A percentile compares a stretch with the other conserved stretches of the same genome.
phyloP scores from a whole-genome alignment of 2,329 filamentous ascomycete genomes.

The Trichoderma sp. region DNA sequence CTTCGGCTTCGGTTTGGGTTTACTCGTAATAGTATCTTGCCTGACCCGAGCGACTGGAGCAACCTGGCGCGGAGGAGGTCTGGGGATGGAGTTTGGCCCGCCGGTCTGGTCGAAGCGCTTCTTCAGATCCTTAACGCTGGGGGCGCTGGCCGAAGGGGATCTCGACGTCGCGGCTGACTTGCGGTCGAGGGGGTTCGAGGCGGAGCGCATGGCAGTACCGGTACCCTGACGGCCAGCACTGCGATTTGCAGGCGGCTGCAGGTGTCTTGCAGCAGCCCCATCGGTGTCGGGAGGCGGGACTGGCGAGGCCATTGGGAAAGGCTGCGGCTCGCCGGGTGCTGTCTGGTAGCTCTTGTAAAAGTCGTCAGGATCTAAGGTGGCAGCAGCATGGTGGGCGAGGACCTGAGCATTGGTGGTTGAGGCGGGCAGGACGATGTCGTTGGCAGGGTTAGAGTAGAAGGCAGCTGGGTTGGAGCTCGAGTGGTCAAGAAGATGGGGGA shows the following conservation, averaged over 20 bases:
- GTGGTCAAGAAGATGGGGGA: constrained; percentile 29
- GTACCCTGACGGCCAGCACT: constrained; percentile 40
- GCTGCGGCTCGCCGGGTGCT: constrained; percentile 36
- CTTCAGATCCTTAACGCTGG: constrained; percentile 78
- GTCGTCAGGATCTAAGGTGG: constrained; percentile 51
- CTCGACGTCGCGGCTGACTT: constrained; percentile 34
- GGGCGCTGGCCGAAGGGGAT: constrained; percentile 42
- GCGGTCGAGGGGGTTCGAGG: constrained; percentile 55
- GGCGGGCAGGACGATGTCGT: neutral
- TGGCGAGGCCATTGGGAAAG: constrained; percentile 37
- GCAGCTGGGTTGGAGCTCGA: neutral
- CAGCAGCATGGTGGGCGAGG: constrained; percentile 37
- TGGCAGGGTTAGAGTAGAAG: constrained; percentile 16
- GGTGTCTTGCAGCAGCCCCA: constrained; percentile 49
- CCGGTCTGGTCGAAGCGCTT: constrained; percentile 72
- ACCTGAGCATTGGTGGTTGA: constrained; percentile 23
- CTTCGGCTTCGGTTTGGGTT: constrained; percentile 30
- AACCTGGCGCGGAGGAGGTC: constrained; percentile 37
- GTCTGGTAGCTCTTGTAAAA: constrained; percentile 53
- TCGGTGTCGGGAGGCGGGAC: constrained; percentile 51
- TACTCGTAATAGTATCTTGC: constrained; percentile 30
- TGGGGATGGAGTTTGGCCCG: constrained; percentile 35
- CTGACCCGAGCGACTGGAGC: constrained; percentile 33
- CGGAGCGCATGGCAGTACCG: constrained; percentile 44
- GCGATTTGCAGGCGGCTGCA: constrained; percentile 41